Evolutionary conservation across 768 basidiomycete species (phyloP), one percentile per base, ranked within the genome.

Genomic region (Boletellus emodensis): DNA sequence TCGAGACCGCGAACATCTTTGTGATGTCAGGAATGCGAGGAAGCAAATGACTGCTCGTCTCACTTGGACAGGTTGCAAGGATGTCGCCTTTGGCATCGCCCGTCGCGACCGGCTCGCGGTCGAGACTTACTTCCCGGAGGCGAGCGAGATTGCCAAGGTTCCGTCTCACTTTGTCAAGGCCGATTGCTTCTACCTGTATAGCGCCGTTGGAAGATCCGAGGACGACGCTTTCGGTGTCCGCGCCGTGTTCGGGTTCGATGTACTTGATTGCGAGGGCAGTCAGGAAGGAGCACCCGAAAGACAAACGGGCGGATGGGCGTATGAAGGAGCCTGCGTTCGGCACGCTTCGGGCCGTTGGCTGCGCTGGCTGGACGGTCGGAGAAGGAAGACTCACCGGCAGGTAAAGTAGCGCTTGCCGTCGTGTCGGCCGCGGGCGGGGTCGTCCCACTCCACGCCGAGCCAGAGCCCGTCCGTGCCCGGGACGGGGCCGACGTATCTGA

Each of bases 391-490:
- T 73, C 69, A 92, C 90, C 78, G 72, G 71, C 87, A 90, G 40
- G 71, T 61, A 66, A 97, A 98, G 68, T 95, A 94, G 36, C 74
- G 76, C 54, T 75, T 79, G 41, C 83, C 86, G 58, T 87, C 82
- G 65, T 97, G 94, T 66, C 88, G 94, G 24, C 95, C 95, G 49
- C 93, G 81, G 8, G 65, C 52, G 17, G 84, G 78, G 60, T 92
- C 85, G 62, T 98, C 95, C 90, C 94, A 98, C 71, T 98, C 95
- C 41, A 97, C 80, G n/a, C 95, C 95, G n/a, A 94, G 75, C 94
- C 94, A 98, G 12, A 68, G 58, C 4, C 88, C 90, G 3, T 69
- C 61, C 0, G 88, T 82, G 13, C 77, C 77, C 15, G 80, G 71
- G 17, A 94, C 82, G 1, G 65, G 55, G 2, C 92, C 92, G 13